Percentiles rank a stretch among this genome's conserved stretches.
phyloP scores from a whole-genome alignment of 2,329 filamentous ascomycete species.

The Elsinoe australis region DNA sequence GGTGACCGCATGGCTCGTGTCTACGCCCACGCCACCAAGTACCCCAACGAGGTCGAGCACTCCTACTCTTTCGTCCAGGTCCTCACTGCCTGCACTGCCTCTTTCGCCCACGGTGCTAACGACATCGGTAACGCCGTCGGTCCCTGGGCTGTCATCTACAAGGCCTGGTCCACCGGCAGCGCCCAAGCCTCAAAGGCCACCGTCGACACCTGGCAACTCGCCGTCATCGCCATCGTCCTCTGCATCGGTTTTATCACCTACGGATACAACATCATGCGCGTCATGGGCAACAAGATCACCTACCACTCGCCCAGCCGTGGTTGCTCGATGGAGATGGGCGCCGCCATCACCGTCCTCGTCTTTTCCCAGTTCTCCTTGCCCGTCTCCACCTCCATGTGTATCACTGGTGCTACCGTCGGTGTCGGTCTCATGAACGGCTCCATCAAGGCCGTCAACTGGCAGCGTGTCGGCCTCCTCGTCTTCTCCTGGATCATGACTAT shows the following conservation, averaged over 20 bases:
- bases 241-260: conserved; percentile 54
- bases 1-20: conserved; percentile 59
- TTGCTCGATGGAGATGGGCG: conserved; percentile 54
- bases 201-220: conserved; percentile 70
- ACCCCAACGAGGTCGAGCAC: conserved; percentile 56
- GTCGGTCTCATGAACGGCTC: conserved; percentile 55
- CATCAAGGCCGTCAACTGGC: conserved; percentile 55
- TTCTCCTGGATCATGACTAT: conserved; percentile 55
- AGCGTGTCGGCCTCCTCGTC: conserved; percentile 54
- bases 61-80: conserved; percentile 60
- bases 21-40: conserved; percentile 51
- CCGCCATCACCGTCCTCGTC: conserved; percentile 55
- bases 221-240: conserved; percentile 52
- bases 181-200: conserved; percentile 51
- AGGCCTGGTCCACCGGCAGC: conserved; percentile 48
- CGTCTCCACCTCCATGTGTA: conserved; percentile 59
- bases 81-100: conserved; percentile 62
- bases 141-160: conserved; percentile 56
- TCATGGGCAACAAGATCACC: conserved; percentile 54
- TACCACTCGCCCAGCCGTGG: conserved; percentile 52
- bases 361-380: conserved; percentile 56
- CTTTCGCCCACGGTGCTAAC: conserved; percentile 64
- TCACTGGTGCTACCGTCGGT: conserved; percentile 55
- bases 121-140: conserved; percentile 58
- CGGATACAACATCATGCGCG: conserved; percentile 57